A percentile compares a stretch with the other conserved stretches of the same genome.
phyloP scores from a whole-genome alignment of 2,329 filamentous ascomycete species.

The Paraphaeosphaeria minitans region DNA sequence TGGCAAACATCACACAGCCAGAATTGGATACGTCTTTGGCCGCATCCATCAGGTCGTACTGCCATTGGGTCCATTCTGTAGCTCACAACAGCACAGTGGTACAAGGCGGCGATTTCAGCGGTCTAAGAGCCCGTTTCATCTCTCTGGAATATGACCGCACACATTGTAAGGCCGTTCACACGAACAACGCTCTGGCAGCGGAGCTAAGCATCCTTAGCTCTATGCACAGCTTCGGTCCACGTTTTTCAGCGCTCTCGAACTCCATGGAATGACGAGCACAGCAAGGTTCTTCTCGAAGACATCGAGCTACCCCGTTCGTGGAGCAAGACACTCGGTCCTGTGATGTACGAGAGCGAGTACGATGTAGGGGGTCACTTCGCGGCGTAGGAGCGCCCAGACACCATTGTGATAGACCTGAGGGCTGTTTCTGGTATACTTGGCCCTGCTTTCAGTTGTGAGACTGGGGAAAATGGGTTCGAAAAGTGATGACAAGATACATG shows the following conservation, averaged over 20 bases:
- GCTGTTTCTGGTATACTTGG: slow-evolving; percentile 48
- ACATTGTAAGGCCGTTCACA: slow-evolving; percentile 12
- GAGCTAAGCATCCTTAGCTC: slow-evolving; percentile 9
- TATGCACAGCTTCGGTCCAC: slow-evolving; percentile 53
- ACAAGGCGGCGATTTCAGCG: slow-evolving; percentile 33
- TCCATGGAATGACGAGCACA: slow-evolving; percentile 57
- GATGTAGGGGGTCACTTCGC: slow-evolving; percentile 52
- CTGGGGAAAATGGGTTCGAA: background rate
- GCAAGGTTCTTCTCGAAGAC: slow-evolving; percentile 64
- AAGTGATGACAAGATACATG: background rate
- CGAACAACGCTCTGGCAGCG: slow-evolving; percentile 6
- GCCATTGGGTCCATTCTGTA: slow-evolving; percentile 53
- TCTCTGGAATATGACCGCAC: slow-evolving; percentile 7
- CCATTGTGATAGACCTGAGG: slow-evolving; percentile 56
- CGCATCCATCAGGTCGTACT: background rate
- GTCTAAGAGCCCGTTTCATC: slow-evolving; percentile 10
- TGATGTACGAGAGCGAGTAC: slow-evolving; percentile 18
- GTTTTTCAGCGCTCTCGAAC: slow-evolving; percentile 60
- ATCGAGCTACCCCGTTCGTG: slow-evolving; percentile 50
- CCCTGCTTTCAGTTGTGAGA: background rate
- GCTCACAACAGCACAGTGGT: slow-evolving; percentile 57
- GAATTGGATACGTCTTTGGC: too few species aligned
- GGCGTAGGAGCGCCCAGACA: slow-evolving; percentile 8
- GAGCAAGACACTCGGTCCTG: slow-evolving; percentile 27
- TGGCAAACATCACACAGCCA: too few species aligned